Conservation (phyloP, 176 grass and related monocot genomes). For the Echinochloa phyllopogon region DNA sequence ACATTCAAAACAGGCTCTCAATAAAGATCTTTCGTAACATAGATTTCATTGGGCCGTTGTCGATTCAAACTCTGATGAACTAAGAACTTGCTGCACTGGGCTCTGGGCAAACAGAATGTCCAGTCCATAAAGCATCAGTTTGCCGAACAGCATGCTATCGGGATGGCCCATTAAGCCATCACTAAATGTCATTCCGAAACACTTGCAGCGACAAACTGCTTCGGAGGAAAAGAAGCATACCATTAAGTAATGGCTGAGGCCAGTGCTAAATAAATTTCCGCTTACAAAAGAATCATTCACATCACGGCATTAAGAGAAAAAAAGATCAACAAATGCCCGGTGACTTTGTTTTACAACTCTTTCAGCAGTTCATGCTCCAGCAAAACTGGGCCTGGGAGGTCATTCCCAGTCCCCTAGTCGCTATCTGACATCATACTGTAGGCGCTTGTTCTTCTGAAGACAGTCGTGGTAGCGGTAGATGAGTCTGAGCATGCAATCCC, state of each 20-base stretch:
- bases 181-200: not conserved
- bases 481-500: constrained; percentile 53
- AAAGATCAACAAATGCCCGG: constrained; percentile 32
- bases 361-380: not conserved
- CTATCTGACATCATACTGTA: constrained; percentile 41
- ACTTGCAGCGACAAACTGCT: not conserved
- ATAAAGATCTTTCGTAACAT: not conserved
- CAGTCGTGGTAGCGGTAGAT: constrained; percentile 60
- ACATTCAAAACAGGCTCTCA: too few relatives aligned
- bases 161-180: too few relatives aligned
- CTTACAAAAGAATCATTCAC: not conserved
- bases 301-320: constrained; percentile 30
- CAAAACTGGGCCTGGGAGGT: not conserved
- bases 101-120: not conserved
- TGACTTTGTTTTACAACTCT: constrained; percentile 27
- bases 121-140: not conserved
- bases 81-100: not conserved
- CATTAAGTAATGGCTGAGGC: not conserved
- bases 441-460: constrained; percentile 51
- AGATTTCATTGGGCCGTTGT: not conserved
- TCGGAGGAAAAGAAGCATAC: not conserved
- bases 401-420: constrained; percentile 9
- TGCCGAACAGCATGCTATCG: too few relatives aligned
- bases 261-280: not conserved
- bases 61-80: not conserved